Conservation (phyloP, 2,329 filamentous ascomycete species). For the Paecilomyces sp. region DNA sequence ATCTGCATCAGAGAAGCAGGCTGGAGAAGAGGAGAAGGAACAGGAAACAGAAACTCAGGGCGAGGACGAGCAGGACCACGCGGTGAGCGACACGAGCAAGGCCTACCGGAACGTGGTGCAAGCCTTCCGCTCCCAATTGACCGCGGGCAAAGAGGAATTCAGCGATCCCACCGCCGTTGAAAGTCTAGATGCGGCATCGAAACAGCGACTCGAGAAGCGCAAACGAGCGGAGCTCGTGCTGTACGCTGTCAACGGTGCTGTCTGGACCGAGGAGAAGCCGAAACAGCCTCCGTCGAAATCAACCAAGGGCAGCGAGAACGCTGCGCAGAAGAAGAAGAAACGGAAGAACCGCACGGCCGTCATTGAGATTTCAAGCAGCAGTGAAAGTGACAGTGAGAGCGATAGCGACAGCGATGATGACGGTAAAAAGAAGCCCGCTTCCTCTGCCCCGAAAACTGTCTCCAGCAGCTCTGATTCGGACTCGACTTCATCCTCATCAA, state of each 20-base stretch:
- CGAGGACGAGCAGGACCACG: not conserved
- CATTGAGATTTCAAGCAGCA: slow-evolving; percentile 36
- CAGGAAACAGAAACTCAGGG: not conserved
- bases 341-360: slow-evolving; percentile 36
- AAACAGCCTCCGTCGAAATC: not conserved
- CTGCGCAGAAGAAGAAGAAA: slow-evolving; percentile 22
- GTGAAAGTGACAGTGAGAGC: slow-evolving; percentile 25
- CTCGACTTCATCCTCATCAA: not conserved
- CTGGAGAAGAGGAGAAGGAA: slow-evolving; percentile 6
- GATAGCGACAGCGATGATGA: slow-evolving; percentile 7
- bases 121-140: slow-evolving; percentile 32
- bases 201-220: slow-evolving; percentile 26
- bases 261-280: slow-evolving; percentile 1
- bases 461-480: slow-evolving; percentile 14
- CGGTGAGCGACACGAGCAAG: not conserved
- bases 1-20: slow-evolving; percentile 1
- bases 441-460: slow-evolving; percentile 21
- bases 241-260: slow-evolving; percentile 22
- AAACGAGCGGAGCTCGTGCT: slow-evolving; percentile 32
- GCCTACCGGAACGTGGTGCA: slow-evolving; percentile 47
- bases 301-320: slow-evolving; percentile 3
- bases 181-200: slow-evolving; percentile 15
- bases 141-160: slow-evolving; percentile 17
- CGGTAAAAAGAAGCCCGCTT: slow-evolving; percentile 4
- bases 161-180: slow-evolving; percentile 13